Evolutionary conservation across 1,284 basidiomycete genomes (phyloP), one percentile per base, ranked within the genome.

Genomic region (Apiotrichum sp.): DNA sequence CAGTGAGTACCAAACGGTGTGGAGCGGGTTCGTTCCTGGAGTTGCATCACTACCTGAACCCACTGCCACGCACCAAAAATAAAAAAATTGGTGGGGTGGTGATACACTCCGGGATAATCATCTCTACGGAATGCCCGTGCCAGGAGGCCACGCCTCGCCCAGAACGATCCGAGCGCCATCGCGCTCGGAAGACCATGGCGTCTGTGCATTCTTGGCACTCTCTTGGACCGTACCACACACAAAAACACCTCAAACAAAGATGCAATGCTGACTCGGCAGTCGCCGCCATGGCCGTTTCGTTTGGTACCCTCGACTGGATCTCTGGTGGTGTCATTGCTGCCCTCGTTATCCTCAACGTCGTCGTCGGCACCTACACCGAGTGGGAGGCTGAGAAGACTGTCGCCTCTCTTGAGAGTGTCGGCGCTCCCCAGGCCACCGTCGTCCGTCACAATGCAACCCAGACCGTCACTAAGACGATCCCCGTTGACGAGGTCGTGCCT

Each of bases 321-420:
- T 83, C 82, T 64, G 84, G 82, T 29, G 83, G 81, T 50, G 84
- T 86, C 40, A 83, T 86, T 56, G 81, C 81, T 11, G 83, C 81
- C 14, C 80, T 86, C 36, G 82, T 86, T 38, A 70, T 80, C 38
- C 73, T 85, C 52, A 84, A 83, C 67, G 73, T 79, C 34, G 74
- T 74, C 62, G 75, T 78, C 33, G 77, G 75, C 39, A 67, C 71
- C 40, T 68, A 65, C 55, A 73, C 69, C 35, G 77, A 78, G 64
- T 79, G 75, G 75, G 71, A 77, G 62, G 77, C 77, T 14, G 78
- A 78, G 60, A 77, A 77, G 71, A 78, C 76, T 9, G 75, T 78
- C 34, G 75, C 76, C 5, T 73, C 69, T 14, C 67, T 79, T 34
- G 74, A 74, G 48, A 71, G 71, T 1, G 75, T 79, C 38, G 75